Conservation (phyloP, 495 filamentous ascomycete genomes). For the Lophium mytilinum region DNA sequence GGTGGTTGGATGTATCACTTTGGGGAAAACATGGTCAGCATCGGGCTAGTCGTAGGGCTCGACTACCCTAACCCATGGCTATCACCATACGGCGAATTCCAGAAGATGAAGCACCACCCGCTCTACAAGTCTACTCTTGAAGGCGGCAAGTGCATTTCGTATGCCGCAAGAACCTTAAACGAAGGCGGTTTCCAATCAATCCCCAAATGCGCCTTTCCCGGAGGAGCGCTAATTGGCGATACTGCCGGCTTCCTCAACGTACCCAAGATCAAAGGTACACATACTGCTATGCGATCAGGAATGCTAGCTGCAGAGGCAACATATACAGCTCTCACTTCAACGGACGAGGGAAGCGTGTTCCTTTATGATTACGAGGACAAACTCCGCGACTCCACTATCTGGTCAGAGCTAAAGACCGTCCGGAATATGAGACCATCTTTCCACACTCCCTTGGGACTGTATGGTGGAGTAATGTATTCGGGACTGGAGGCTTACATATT, state of each 20-base stretch:
- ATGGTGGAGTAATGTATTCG: slow-evolving; percentile 87
- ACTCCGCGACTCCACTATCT: slow-evolving; percentile 79
- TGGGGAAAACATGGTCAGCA: slow-evolving; percentile 89
- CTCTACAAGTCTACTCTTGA: slow-evolving; percentile 73
- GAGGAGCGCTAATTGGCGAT: slow-evolving; percentile 91
- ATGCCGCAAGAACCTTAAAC: slow-evolving; percentile 85
- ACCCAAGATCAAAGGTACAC: slow-evolving; percentile 96
- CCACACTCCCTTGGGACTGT: slow-evolving; percentile 72
- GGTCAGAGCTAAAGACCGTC: slow-evolving; percentile 89
- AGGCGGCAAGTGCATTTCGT: slow-evolving; percentile 95
- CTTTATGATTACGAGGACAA: slow-evolving; percentile 90
- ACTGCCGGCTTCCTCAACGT: slow-evolving; percentile 96
- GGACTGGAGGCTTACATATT: slow-evolving; percentile 85
- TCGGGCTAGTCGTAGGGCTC: slow-evolving; percentile 87
- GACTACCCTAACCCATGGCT: slow-evolving; percentile 98
- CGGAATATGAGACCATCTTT: slow-evolving; percentile 97
- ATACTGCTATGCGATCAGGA: slow-evolving; percentile 94
- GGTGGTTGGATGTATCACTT: slow-evolving; percentile 99
- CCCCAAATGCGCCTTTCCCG: slow-evolving; percentile 91
- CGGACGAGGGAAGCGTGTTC: slow-evolving; percentile 60
- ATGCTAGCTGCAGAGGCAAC: slow-evolving; percentile 94
- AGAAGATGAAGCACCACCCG: slow-evolving; percentile 97
- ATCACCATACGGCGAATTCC: slow-evolving; percentile 91
- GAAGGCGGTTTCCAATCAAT: slow-evolving; percentile 98
- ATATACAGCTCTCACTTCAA: slow-evolving; percentile 61